Conservation (phyloP, 257 asterid genomes). For the Fraxinus pennsylvanica region DNA sequence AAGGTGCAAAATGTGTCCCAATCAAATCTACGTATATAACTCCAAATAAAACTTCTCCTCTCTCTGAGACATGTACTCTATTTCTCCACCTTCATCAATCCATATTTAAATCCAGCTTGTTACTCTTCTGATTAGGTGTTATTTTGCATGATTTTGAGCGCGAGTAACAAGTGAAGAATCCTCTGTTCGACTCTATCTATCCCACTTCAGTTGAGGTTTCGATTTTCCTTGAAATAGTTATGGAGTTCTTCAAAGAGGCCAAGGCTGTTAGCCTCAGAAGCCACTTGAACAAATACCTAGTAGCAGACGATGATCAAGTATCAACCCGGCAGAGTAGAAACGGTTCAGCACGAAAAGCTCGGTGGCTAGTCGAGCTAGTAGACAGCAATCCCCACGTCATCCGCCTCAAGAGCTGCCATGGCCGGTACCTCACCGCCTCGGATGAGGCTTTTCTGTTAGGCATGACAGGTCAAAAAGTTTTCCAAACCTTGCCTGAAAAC, state of each 20-base stretch:
- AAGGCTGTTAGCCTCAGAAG: slow-evolving; percentile 65
- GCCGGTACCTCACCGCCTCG: slow-evolving; percentile 70
- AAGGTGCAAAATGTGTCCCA: slow-evolving; percentile 22
- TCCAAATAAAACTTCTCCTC: not conserved
- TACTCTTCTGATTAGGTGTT: not conserved
- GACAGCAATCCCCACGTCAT: slow-evolving; percentile 45
- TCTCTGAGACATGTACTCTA: not conserved
- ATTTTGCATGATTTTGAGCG: not conserved
- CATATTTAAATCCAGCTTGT: slow-evolving; percentile 13
- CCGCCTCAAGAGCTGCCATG: slow-evolving; percentile 72
- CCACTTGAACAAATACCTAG: slow-evolving; percentile 74
- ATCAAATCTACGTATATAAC: not conserved
- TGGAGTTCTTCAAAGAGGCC: slow-evolving; percentile 73
- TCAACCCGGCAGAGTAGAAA: slow-evolving; percentile 68
- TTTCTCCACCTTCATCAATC: not conserved
- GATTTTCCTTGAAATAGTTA: not conserved
- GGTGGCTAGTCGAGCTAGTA: slow-evolving; percentile 86
- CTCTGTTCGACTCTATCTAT: not conserved
- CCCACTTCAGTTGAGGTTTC: not conserved
- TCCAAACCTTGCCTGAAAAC: slow-evolving; percentile 50
- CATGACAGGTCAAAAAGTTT: slow-evolving; percentile 74
- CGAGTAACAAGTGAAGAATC: not conserved
- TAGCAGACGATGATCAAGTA: slow-evolving; percentile 73
- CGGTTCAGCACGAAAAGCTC: slow-evolving; percentile 56
- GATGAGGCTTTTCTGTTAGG: slow-evolving; percentile 64